Conservation (phyloP, 2,329 filamentous ascomycete species). For the Epichloe typhina region DNA sequence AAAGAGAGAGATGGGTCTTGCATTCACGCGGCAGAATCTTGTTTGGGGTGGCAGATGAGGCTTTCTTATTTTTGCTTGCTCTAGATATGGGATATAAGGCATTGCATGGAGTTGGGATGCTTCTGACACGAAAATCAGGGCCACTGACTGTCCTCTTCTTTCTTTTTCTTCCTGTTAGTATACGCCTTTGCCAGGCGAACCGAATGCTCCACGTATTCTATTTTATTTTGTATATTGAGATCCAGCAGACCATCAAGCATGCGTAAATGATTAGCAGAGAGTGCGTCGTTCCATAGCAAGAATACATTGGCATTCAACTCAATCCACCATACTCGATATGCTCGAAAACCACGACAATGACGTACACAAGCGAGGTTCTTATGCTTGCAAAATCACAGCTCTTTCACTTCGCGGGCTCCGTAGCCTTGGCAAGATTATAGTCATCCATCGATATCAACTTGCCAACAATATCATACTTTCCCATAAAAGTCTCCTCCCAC, state of each 20-base stretch:
- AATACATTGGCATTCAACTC: not conserved
- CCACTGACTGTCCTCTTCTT: conserved; percentile 10
- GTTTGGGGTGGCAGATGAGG: not conserved
- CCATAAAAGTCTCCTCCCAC: conserved; percentile 86
- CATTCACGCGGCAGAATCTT: not conserved
- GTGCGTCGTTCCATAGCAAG: conserved; percentile 2
- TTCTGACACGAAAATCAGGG: not conserved
- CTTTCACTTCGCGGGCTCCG: not conserved
- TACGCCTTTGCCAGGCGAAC: not conserved
- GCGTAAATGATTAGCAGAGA: not conserved
- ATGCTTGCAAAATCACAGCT: no score
- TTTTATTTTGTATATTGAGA: not conserved
- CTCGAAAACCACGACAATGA: no score
- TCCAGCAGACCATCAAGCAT: not conserved
- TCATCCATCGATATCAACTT: conserved; percentile 52
- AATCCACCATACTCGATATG: no score
- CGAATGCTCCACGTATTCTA: not conserved
- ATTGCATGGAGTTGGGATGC: conserved; percentile 22
- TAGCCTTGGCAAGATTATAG: conserved; percentile 11
- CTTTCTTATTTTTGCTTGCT: conserved; percentile 5
- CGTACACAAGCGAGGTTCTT: no score
- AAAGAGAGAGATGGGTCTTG: not conserved
- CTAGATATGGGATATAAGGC: conserved; percentile 12
- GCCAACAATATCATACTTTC: conserved; percentile 94
- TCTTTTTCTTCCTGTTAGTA: not conserved